These are phyloP conservation scores for Chlorella vulgaris DNA, from an alignment of 139 green algal genomes.

Conservation along the genomic window DNA sequence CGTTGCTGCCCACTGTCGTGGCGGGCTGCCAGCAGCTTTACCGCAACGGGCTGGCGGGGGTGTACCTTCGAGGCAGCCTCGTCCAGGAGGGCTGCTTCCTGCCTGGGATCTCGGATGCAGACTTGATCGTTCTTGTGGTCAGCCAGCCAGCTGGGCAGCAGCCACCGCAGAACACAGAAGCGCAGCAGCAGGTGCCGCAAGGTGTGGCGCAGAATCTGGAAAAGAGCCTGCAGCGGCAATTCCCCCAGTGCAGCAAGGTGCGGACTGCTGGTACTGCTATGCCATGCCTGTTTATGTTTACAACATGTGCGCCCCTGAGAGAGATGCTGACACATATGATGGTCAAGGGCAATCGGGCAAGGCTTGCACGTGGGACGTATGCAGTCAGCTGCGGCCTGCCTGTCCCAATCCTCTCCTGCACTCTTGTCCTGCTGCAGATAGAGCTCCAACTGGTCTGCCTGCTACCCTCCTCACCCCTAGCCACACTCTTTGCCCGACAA, in stretches of 20 bases:
- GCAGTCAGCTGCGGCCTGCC: too few species aligned
- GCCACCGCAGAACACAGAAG: not conserved
- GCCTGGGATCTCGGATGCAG: slow-evolving; percentile 14
- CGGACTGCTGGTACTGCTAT: not conserved
- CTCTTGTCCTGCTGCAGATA: too few species aligned
- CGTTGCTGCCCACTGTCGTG: not conserved
- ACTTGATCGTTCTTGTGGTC: not conserved
- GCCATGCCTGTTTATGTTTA: too few species aligned
- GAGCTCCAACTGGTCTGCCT: too few species aligned
- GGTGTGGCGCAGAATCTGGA: too few species aligned
- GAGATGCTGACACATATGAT: too few species aligned
- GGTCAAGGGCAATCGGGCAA: too few species aligned
- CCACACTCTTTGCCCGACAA: too few species aligned
- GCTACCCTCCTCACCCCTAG: too few species aligned
- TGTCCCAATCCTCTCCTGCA: too few species aligned
- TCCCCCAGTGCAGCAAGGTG: slow-evolving; percentile 22
- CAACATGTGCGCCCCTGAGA: too few species aligned
- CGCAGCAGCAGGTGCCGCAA: not conserved
- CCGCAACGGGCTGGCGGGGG: not conserved
- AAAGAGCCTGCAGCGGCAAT: not conserved
- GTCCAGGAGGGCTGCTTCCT: slow-evolving; percentile 19
- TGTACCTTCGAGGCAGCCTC: slow-evolving; percentile 14
- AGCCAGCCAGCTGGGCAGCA: not conserved
- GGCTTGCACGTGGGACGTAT: too few species aligned
- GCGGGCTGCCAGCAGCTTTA: not conserved